phyloP scores from a whole-genome alignment of 1,139 yeast genomes.

The Magnusiomyces tetraspermus region DNA sequence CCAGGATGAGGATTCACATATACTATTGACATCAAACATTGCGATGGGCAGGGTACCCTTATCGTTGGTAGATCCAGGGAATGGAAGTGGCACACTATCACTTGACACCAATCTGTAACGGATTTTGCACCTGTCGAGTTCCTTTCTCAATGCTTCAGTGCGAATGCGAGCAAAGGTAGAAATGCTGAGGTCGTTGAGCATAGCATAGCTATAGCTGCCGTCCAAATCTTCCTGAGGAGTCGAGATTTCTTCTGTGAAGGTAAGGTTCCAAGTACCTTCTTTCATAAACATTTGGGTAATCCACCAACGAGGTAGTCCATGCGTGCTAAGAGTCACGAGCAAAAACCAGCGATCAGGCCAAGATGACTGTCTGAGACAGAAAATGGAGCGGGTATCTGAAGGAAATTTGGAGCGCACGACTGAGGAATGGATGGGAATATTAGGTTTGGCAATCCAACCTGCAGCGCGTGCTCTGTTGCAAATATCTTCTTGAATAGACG shows the following conservation, averaged over 20 bases:
- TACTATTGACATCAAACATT: conserved; percentile 15
- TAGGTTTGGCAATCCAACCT: conserved; percentile 30
- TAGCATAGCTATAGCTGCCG: conserved; percentile 17
- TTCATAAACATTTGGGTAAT: conserved; percentile 26
- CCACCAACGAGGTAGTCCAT: conserved; percentile 26
- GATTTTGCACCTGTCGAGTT: conserved; percentile 21
- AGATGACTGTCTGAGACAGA: conserved; percentile 27
- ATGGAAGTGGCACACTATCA: conserved; percentile 17
- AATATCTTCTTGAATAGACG: conserved; percentile 30
- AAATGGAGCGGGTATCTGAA: conserved; percentile 20
- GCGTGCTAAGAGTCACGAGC: conserved; percentile 25
- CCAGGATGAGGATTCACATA: conserved; percentile 20
- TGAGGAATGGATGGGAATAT: conserved; percentile 21
- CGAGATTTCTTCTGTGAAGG: conserved; percentile 23
- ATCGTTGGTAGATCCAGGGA: conserved; percentile 14
- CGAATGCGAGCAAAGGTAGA: conserved; percentile 25
- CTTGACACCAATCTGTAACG: conserved; percentile 21
- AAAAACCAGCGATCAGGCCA: conserved; percentile 34
- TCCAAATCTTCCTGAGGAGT: conserved; percentile 17
- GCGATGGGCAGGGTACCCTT: neutral
- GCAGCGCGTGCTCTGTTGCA: conserved; percentile 27
- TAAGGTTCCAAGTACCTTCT: conserved; percentile 25
- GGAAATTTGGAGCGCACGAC: conserved; percentile 23
- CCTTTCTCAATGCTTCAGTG: conserved; percentile 23
- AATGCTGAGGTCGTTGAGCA: conserved; percentile 22